Evolutionary conservation across 2,329 filamentous ascomycete species (phyloP), one percentile per base, ranked within the genome.

Genomic region (Talaromyces sp.): DNA sequence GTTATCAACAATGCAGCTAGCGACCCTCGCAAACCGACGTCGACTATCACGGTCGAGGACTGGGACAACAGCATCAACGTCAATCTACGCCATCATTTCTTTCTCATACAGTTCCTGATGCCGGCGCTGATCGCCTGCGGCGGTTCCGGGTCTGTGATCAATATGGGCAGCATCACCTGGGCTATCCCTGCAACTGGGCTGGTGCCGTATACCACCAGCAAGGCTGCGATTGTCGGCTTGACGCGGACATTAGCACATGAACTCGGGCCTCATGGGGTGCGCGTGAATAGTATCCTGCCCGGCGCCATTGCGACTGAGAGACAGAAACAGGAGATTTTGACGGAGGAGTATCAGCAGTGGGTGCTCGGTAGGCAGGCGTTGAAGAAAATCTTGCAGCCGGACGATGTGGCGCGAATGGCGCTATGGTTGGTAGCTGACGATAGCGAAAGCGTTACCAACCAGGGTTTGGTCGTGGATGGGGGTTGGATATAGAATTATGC

Each of bases 251-350:
- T 75, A 48, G 70, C 69, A 32, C 70, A 69, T 53, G 76, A 78
- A 67, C 72, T 77, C 55, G 76, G 75, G 0, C 51, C 35, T 7
- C 59, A 64, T n/a, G 72, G 73, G 1, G 69, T 79, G 19, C 63
- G 79, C 0, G 75, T 81, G 6, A 82, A 82, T 57, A 80, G 77
- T 59, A 75, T 83, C 31, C 79, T 81, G 77, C 80, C 80, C 0
- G 79, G 79, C 0, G 71, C 77, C 2, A 78, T 81, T 32, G 78
- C 77, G 1, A 82, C 80, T 7, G 68, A 76, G 70, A 68, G 77
- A 3, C 78, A 80, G 73, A 73, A 72, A 35, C 67, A 74, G 0
- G 74, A 78, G 60, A 72, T 81, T 14, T 63, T 80, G 35, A 81
- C 78, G 29, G 70, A 72, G 0, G 78, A 79, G 66, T 77, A 66